Evolutionary conservation across 352 stramenopile species (phyloP).

Genomic region (Pythium insidiosum): DNA sequence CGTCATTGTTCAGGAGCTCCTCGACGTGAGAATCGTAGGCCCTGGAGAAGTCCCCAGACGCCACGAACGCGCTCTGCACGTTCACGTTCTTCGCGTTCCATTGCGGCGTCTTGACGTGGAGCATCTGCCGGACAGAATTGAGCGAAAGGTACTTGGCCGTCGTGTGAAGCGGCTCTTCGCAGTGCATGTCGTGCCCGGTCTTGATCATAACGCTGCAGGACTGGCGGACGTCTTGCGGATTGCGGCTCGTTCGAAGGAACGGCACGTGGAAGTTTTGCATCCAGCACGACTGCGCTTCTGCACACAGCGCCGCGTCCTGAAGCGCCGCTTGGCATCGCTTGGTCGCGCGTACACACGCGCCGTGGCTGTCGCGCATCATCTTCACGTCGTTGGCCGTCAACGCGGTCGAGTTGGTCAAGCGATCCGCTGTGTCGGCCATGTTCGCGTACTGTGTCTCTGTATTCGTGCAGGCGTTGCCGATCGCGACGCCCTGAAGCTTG

Average conservation of each 20-base stretch:
- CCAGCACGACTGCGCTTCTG: slow-evolving; percentile 29
- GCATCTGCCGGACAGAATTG: slow-evolving; percentile 14
- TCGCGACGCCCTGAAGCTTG: slow-evolving; percentile 49
- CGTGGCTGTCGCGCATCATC: slow-evolving; percentile 22
- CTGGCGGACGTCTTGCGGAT: slow-evolving; percentile 72
- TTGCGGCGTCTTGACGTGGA: slow-evolving; percentile 16
- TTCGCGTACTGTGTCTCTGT: slow-evolving; percentile 56
- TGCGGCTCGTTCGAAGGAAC: slow-evolving; percentile 37
- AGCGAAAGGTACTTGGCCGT: slow-evolving; percentile 1
- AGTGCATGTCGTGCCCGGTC: slow-evolving; percentile 42
- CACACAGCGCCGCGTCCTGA: slow-evolving; percentile 16
- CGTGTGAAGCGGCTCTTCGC: too few relatives aligned
- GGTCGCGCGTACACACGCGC: slow-evolving; percentile 15
- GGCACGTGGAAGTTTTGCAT: slow-evolving; percentile 23
- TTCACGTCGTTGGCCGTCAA: slow-evolving; percentile 23
- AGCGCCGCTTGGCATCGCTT: slow-evolving; percentile 24
- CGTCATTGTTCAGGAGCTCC: slow-evolving; percentile 49
- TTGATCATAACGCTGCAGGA: slow-evolving; percentile 31
- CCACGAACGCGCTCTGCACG: slow-evolving; percentile 78
- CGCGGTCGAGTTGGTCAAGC: slow-evolving; percentile 62
- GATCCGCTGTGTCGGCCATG: slow-evolving; percentile 59
- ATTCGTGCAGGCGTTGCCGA: slow-evolving; percentile 72
- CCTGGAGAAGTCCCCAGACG: slow-evolving; percentile 80
- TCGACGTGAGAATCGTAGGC: slow-evolving; percentile 62
- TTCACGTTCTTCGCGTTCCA: slow-evolving; percentile 75